Evolutionary conservation across 768 basidiomycete species (phyloP).

Genomic region (Calocybe gangraenosa): DNA sequence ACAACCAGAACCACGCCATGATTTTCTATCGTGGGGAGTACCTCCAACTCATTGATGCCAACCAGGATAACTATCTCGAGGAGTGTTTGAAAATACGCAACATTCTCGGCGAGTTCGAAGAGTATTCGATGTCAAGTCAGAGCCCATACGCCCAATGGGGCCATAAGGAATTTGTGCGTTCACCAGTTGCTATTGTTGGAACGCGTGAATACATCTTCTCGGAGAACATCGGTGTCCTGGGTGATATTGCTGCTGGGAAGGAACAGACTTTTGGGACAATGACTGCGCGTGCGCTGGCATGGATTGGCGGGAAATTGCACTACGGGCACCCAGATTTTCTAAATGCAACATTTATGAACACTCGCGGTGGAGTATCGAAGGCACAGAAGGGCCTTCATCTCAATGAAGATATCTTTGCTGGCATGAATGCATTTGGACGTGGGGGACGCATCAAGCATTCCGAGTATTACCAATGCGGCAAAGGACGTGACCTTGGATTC

Average conservation of each 20-base stretch:
- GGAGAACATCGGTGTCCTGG: slow-evolving; percentile 98
- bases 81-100: slow-evolving; percentile 99
- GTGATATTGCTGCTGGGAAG: slow-evolving; percentile 98
- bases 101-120: slow-evolving; percentile 96
- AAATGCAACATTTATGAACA: slow-evolving; percentile 97
- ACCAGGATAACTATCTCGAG: slow-evolving; percentile 99
- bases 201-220: slow-evolving; percentile 99
- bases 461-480: slow-evolving; percentile 99
- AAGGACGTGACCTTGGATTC: slow-evolving; percentile 98
- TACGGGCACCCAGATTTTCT: slow-evolving; percentile 99
- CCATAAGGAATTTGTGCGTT: slow-evolving; percentile 85
- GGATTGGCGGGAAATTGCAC: slow-evolving; percentile 98
- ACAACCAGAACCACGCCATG: slow-evolving; percentile 99
- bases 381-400: slow-evolving; percentile 98
- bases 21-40: slow-evolving; percentile 99
- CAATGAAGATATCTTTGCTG: slow-evolving; percentile 99
- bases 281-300: slow-evolving; percentile 90
- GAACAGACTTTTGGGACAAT: slow-evolving; percentile 99
- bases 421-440: slow-evolving; percentile 98
- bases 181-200: slow-evolving; percentile 96
- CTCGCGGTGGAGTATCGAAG: slow-evolving; percentile 97
- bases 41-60: slow-evolving; percentile 97
- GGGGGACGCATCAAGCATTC: slow-evolving; percentile 99
- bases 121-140: slow-evolving; percentile 85
- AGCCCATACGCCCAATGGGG: slow-evolving; percentile 96